Base-by-base conservation (phyloP, 1,284 basidiomycete species). In the Meira nashicola region DNA sequence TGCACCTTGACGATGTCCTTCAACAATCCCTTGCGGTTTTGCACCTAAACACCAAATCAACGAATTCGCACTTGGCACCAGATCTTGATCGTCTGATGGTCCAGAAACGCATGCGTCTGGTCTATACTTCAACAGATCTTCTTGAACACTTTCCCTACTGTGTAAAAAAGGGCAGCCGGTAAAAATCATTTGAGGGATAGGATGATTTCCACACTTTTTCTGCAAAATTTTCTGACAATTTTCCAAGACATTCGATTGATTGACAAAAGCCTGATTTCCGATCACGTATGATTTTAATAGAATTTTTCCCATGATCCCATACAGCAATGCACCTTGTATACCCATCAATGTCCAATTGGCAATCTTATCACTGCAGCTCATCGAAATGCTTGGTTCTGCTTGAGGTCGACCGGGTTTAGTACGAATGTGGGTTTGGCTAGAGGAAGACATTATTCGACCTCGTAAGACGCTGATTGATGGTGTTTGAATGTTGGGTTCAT, bases 321-420 rank as follows among this genome's bases (percentile, higher is more conserved):
- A 65, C 5, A 68, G 64, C 1, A 68, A 54, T 19, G 64, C 57
- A 15, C 71, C 71, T 46, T 74, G 71, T 1, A 73, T 57, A 0
- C 71, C 71, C 14, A 68, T 38, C 0, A 50, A 38, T 43, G 54
- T 58, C 66, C 71, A 74, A 21, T 70, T 58, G 0, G 68, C 52
- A 28, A 74, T 52, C 53, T 74, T 74, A 54, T 74, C 71, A 47
- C 59, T 63, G 44, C 71, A 74, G 10, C 68, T 70, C 60, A 68
- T 66, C 40, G 57, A 59, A 23, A 65, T 70, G 14, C 59, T 60
- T 0, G 68, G 65, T 11, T 60, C 62, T n/a, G 71, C 57, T 39
- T 74, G 68, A 2, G 68, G 62, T 14, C 71, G 55, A 8, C 70
- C 70, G 17, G 69, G 69, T 37, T 69, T 68, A 11, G 69, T 71